Evolutionary conservation across 2,329 filamentous ascomycete species (phyloP).

Genomic region (Cercospora brassicicola): DNA sequence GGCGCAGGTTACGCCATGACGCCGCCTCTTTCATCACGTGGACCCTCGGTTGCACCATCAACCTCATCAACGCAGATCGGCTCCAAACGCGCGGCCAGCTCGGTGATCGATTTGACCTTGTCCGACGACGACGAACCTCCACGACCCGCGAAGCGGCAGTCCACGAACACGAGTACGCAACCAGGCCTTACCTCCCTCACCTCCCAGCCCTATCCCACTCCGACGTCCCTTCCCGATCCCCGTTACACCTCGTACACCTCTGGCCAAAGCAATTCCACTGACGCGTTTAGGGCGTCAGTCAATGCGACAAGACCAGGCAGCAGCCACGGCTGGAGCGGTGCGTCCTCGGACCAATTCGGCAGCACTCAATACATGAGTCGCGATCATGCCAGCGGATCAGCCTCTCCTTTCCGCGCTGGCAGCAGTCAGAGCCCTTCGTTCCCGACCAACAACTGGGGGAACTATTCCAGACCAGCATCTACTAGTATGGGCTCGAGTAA

Average conservation of each 20-base stretch:
- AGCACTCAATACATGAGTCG: conserved; percentile 7
- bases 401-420: conserved; percentile 13
- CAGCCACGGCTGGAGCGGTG: conserved; percentile 21
- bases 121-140: conserved; percentile 46
- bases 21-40: conserved; percentile 50
- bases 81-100: conserved; percentile 47
- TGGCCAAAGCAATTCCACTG: conserved; percentile 23
- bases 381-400: conserved; percentile 11
- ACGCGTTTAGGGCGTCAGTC: conserved; percentile 30
- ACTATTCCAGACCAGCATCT: conserved; percentile 16
- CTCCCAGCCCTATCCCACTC: conserved; percentile 27
- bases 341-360: conserved; percentile 11
- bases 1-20: conserved; percentile 44
- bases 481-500: conserved; percentile 10
- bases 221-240: conserved; percentile 30
- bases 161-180: conserved; percentile 32
- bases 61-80: conserved; percentile 37
- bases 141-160: conserved; percentile 38
- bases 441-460: conserved; percentile 11
- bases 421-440: conserved; percentile 19
- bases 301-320: conserved; percentile 25
- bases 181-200: conserved; percentile 19
- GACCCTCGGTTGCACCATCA: conserved; percentile 40
- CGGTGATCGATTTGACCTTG: conserved; percentile 53
- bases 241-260: conserved; percentile 22